Base-by-base conservation (phyloP, 352 stramenopile genomes). In the Globisporangium polare region DNA sequence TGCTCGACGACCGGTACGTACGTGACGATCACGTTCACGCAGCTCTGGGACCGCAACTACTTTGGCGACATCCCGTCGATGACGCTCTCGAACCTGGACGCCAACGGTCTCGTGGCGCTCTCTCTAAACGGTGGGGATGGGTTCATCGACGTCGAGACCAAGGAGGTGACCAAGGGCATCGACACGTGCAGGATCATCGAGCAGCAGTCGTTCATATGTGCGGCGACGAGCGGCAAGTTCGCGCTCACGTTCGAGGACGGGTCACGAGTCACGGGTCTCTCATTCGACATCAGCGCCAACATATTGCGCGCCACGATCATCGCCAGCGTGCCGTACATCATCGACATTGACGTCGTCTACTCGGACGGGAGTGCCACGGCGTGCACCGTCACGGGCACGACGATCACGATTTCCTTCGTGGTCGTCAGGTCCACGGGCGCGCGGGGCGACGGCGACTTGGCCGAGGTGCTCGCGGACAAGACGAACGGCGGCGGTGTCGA, bases 171-270 rank as follows among this genome's bases (percentile, higher is more conserved):
- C 27, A 92, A 89, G 43, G 83, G 83, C 7, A 66, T 90, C 15
- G 83, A 92, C 62, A 84, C 81, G 8, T 91, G 84, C 22, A 71
- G 83, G n/a, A 53, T 83, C 8, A 33, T 81, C 18, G 84, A 93
- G 60, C 58, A 75, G 35, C 84, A 93, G 56, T 64, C 75, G 15
- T 75, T 93, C 45, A 26, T 77, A 20, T 93, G 84, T 18, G 74
- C 75, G 15, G 84, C 80, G 15, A 89, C 78, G 7, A 81, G 79
- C 42, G 84, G 84, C 1, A 80, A 72, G 7, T 93, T 93, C 58
- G 70, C 80, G 6, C 65, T 93, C 20, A 85, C 78, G 0, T 92
- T 92, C 52, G 72, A 90, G 53, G 79, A 84, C 37, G 73, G 75
- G 29, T 80, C 66, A 3, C 69, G 63, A 2, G 59, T 90, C 6